Conservation (phyloP, 1,284 basidiomycete genomes). For the Inonotus hispidus region DNA sequence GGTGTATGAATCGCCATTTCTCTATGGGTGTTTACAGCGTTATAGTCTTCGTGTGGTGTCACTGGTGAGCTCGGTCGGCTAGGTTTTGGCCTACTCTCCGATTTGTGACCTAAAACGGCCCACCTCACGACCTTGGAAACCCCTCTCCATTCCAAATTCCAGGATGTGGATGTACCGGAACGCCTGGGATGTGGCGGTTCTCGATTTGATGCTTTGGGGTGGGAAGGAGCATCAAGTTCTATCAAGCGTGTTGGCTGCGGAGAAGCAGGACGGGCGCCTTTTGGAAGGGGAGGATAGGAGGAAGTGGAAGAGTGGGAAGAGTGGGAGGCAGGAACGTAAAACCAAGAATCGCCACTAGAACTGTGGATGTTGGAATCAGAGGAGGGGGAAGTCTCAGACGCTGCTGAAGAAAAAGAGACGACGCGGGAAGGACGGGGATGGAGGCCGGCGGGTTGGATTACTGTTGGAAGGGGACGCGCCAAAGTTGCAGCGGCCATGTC, state of each 20-base stretch:
- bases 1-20: neutral
- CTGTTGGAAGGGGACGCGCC: constrained; percentile 13
- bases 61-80: neutral
- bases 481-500: constrained; percentile 5
- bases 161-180: constrained; percentile 10
- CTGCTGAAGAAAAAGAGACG: constrained; percentile 11
- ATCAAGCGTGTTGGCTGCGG: constrained; percentile 5
- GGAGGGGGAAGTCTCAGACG: neutral
- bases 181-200: neutral
- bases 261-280: constrained; percentile 17
- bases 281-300: constrained; percentile 12
- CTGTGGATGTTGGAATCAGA: neutral
- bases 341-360: constrained; percentile 15
- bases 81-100: neutral
- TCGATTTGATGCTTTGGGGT: neutral
- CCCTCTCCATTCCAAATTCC: constrained; percentile 19
- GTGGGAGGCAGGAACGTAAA: constrained; percentile 3
- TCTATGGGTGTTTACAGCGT: too few relatives aligned
- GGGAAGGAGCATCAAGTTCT: neutral
- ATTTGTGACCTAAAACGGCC: constrained; percentile 11
- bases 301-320: constrained; percentile 13
- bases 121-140: constrained; percentile 18
- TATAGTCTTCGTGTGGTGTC: neutral
- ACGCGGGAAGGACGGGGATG: neutral
- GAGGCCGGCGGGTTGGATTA: constrained; percentile 3